A percentile compares a stretch with the other conserved stretches of the same genome.
Conservation (phyloP, 1,284 basidiomycete species). For the Ustilago sp. region DNA sequence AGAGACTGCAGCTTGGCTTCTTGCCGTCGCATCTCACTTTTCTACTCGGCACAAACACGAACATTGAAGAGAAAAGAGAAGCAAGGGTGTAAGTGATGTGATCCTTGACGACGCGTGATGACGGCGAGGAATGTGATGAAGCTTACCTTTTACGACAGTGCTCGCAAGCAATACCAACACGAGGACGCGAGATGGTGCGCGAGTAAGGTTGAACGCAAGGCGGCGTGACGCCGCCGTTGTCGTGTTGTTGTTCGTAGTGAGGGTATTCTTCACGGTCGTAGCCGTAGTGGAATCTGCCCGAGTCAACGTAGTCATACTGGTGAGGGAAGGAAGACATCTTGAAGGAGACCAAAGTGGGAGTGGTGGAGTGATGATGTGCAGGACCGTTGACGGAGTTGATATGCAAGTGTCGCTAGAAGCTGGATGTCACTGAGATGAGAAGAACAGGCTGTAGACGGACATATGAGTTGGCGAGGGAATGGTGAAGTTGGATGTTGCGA, state of each 20-base stretch:
- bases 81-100: slow-evolving; percentile 5
- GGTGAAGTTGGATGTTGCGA: neutral
- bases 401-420: neutral
- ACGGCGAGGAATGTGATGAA: neutral
- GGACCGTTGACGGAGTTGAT: neutral
- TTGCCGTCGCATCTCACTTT: slow-evolving; percentile 32
- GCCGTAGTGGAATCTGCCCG: slow-evolving; percentile 10
- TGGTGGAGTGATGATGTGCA: neutral
- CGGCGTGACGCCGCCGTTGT: slow-evolving; percentile 7
- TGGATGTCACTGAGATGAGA: slow-evolving; percentile 1
- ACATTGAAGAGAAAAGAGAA: neutral
- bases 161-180: slow-evolving; percentile 34
- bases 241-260: slow-evolving; percentile 1
- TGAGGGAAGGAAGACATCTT: slow-evolving; percentile 11
- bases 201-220: slow-evolving; percentile 7
- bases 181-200: slow-evolving; percentile 18
- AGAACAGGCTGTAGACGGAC: neutral
- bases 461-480: neutral
- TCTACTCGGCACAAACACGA: slow-evolving; percentile 7
- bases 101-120: slow-evolving; percentile 18
- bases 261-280: slow-evolving; percentile 7
- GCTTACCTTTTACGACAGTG: slow-evolving; percentile 38
- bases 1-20: slow-evolving; percentile 27
- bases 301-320: neutral
- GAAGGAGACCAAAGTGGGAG: neutral